Evolutionary conservation across 139 green algal species (phyloP).

Genomic region (Astrephomene gubernaculifera): DNA sequence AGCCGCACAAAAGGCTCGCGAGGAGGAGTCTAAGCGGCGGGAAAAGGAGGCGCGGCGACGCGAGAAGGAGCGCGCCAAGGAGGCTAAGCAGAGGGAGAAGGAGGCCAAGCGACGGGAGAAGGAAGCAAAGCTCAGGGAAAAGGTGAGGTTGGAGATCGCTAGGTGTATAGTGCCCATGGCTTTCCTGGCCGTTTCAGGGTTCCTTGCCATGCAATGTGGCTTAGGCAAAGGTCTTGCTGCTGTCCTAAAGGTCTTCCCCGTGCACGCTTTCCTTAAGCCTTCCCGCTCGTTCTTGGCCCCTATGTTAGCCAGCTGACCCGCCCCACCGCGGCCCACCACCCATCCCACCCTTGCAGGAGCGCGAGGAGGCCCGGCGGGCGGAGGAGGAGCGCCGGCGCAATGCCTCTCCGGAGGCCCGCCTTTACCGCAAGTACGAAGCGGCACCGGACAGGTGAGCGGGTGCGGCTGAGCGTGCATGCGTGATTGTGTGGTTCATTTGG

Average conservation of each 20-base stretch:
- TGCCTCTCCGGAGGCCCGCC: conserved; percentile 11
- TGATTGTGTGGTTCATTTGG: background rate
- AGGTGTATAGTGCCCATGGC: no score
- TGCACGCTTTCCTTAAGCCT: no score
- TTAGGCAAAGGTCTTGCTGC: no score
- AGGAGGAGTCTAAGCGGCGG: conserved; percentile 18
- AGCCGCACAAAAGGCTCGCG: background rate
- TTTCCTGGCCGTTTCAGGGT: no score
- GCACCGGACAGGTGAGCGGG: conserved; percentile 25
- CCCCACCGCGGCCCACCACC: no score
- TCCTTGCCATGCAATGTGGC: no score
- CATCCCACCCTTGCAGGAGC: conserved; percentile 1
- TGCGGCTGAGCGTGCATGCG: background rate
- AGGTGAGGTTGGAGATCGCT: no score
- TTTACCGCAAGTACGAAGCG: conserved; percentile 37
- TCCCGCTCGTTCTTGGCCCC: no score
- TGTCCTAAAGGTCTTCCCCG: no score
- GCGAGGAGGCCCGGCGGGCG: background rate
- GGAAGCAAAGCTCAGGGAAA: conserved; percentile 22
- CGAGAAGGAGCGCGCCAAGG: conserved; percentile 10
- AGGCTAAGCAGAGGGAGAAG: conserved; percentile 35
- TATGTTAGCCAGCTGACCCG: no score
- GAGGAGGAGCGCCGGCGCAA: conserved; percentile 41
- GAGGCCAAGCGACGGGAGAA: conserved; percentile 38
- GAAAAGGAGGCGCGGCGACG: background rate